Conservation (phyloP, 2,329 filamentous ascomycete species). For the Tolypocladium ophioglossoides region DNA sequence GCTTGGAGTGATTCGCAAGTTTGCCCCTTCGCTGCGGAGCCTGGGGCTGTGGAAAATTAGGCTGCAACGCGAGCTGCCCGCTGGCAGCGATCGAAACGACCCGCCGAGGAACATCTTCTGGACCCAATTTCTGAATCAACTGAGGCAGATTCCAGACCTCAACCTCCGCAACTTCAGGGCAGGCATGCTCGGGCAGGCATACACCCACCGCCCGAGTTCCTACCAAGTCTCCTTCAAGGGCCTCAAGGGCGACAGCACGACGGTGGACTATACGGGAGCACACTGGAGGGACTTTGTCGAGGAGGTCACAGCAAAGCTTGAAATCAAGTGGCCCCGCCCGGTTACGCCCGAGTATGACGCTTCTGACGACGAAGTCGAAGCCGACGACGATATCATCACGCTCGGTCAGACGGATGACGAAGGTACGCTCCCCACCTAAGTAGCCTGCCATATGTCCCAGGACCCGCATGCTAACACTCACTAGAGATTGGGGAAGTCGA, state of each 20-base stretch:
- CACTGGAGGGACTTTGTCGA: constrained; percentile 25
- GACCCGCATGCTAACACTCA: background rate
- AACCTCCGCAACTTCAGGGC: constrained; percentile 22
- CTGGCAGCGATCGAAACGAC: background rate
- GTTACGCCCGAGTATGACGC: constrained; percentile 5
- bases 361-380: constrained; percentile 4
- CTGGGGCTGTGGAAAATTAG: constrained; percentile 36
- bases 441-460: background rate
- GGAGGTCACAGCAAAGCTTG: constrained; percentile 13
- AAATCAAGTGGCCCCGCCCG: constrained; percentile 2
- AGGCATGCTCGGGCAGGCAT: constrained; percentile 16
- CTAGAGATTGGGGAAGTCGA: background rate
- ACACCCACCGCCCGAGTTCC: constrained; percentile 5
- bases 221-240: constrained; percentile 7
- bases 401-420: background rate
- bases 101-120: constrained; percentile 22
- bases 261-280: constrained; percentile 19
- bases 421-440: background rate
- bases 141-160: constrained; percentile 20
- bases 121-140: constrained; percentile 23
- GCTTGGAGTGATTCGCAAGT: constrained; percentile 26
- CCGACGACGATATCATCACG: background rate
- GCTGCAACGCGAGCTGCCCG: constrained; percentile 9
- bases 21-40: constrained; percentile 29
- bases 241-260: background rate